phyloP scores from a whole-genome alignment of 257 asterid genomes.

The Solanum pennellii region DNA sequence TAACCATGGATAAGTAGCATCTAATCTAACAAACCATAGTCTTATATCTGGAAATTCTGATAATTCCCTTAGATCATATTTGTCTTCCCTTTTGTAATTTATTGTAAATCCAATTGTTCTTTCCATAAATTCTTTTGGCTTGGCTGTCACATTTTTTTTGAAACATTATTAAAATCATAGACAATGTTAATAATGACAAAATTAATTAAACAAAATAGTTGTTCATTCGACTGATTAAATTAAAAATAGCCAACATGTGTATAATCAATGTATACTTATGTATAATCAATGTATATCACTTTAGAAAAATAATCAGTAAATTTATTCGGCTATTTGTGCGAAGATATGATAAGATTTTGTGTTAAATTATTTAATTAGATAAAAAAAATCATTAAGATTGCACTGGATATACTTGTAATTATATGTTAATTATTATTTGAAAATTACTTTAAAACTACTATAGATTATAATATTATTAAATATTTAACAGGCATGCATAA shows the following conservation, averaged over 20 bases:
- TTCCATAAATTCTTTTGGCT: conserved; percentile 49
- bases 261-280: background rate
- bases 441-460: no score
- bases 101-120: conserved; percentile 71
- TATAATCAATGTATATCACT: background rate
- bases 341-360: background rate
- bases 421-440: no score
- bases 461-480: no score
- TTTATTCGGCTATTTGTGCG: no score
- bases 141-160: conserved; percentile 18
- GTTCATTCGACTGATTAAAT: background rate
- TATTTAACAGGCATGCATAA: no score
- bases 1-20: conserved; percentile 74
- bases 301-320: no score
- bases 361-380: background rate
- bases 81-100: conserved; percentile 53
- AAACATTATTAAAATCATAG: background rate
- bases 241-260: background rate
- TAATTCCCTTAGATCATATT: conserved; percentile 59
- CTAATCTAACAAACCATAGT: conserved; percentile 74
- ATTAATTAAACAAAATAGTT: background rate
- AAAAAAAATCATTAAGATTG: no score
- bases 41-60: conserved; percentile 81
- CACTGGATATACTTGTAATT: no score
- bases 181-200: background rate